These are phyloP conservation scores for Eucalyptus tenuipes DNA, from an alignment of 345 rosid species.

Conservation along the genomic window DNA sequence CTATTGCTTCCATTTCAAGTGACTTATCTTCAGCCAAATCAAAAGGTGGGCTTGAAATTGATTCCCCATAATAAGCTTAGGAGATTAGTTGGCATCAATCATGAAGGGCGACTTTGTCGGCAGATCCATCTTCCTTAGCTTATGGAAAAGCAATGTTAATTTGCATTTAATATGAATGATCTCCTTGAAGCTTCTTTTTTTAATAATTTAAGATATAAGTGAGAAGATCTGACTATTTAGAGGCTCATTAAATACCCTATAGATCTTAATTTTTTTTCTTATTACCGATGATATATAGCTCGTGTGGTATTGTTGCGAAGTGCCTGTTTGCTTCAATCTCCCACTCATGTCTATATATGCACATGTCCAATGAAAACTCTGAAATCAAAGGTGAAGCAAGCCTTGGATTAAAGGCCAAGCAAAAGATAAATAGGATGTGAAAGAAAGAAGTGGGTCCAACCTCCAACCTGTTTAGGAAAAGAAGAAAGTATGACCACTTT, in stretches of 20 bases:
- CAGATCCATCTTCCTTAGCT: neutral
- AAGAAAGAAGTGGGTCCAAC: neutral
- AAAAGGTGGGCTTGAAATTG: neutral
- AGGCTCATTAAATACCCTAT: neutral
- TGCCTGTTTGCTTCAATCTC: neutral
- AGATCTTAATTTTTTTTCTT: neutral
- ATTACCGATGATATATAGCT: neutral
- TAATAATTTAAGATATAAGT: neutral
- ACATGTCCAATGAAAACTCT: neutral
- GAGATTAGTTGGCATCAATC: neutral
- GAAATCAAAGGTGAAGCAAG: neutral
- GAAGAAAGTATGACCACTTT: neutral
- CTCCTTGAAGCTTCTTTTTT: neutral
- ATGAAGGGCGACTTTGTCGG: neutral
- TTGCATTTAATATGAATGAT: neutral
- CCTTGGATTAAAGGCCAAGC: neutral
- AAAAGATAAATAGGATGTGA: neutral
- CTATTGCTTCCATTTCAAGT: neutral
- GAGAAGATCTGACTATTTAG: rapidly evolving
- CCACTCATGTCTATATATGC: neutral
- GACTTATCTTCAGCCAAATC: neutral
- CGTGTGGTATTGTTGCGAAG: neutral
- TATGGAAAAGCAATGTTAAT: neutral
- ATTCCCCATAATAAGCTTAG: neutral
- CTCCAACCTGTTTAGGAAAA: neutral